Percentiles rank a stretch among this genome's conserved stretches.
Evolutionary conservation across 164 flowering plant species (phyloP).

Genomic region (Vitis rotundifolia): DNA sequence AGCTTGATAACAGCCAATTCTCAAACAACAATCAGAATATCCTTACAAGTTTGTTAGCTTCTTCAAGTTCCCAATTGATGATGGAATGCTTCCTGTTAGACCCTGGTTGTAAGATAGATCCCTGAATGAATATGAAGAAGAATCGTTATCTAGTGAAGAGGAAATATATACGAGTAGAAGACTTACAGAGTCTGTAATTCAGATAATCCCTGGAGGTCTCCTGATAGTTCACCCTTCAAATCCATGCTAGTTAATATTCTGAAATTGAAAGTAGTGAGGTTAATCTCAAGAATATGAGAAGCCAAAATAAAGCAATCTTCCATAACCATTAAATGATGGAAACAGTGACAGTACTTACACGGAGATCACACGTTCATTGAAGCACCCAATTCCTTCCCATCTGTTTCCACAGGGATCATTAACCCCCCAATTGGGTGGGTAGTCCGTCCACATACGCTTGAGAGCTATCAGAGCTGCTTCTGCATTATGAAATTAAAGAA

Average conservation of each 20-base stretch:
- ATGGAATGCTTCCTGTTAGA: constrained; percentile 55
- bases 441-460: constrained; percentile 21
- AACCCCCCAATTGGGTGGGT: constrained; percentile 41
- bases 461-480: constrained; percentile 29
- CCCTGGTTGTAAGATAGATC: constrained; percentile 54
- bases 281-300: background rate
- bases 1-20: background rate
- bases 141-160: background rate
- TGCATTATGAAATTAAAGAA: constrained; percentile 6
- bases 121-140: constrained; percentile 24
- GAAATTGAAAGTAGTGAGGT: constrained; percentile 6
- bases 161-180: background rate
- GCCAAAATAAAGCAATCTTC: background rate
- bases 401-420: constrained; percentile 44
- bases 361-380: constrained; percentile 34
- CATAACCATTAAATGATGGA: background rate
- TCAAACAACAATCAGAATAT: background rate
- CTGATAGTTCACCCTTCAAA: constrained; percentile 36
- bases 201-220: constrained; percentile 34
- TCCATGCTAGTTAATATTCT: constrained; percentile 44
- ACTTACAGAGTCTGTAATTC: constrained; percentile 53
- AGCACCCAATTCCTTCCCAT: constrained; percentile 52
- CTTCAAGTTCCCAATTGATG: constrained; percentile 40
- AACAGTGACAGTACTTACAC: constrained; percentile 25
- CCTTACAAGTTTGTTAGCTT: constrained; percentile 53